Conservation (phyloP, 2,329 filamentous ascomycete genomes). For the Seiridium cupressi region DNA sequence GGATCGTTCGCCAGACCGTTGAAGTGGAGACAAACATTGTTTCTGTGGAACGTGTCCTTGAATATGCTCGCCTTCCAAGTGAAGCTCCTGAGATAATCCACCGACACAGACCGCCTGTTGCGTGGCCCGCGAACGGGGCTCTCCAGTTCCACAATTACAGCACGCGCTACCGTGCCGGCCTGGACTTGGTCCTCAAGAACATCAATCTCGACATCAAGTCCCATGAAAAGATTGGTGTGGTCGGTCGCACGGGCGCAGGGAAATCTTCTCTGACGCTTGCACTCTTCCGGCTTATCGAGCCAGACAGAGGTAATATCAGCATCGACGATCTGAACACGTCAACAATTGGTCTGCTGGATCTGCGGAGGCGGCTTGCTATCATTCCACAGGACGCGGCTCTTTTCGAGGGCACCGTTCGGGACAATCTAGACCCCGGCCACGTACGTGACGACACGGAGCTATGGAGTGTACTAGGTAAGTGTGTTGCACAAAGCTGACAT, state of each 20-base stretch:
- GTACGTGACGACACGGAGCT: conserved; percentile 96
- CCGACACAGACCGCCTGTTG: conserved; percentile 79
- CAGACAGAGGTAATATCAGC: conserved; percentile 75
- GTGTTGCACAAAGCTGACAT: conserved; percentile 22
- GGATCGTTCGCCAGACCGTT: conserved; percentile 97
- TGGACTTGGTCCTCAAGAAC: conserved; percentile 91
- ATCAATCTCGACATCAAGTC: conserved; percentile 90
- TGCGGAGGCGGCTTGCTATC: conserved; percentile 86
- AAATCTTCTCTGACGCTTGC: conserved; percentile 93
- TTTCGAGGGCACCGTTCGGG: conserved; percentile 88
- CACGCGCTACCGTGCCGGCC: conserved; percentile 83
- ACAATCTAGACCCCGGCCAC: conserved; percentile 93
- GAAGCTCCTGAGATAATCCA: conserved; percentile 94
- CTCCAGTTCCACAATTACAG: conserved; percentile 93
- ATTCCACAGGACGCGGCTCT: conserved; percentile 97
- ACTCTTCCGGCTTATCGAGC: conserved; percentile 94
- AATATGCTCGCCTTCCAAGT: conserved; percentile 87
- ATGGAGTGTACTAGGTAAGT: conserved; percentile 89
- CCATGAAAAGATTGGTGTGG: conserved; percentile 96
- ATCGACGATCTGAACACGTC: conserved; percentile 91
- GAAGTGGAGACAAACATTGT: conserved; percentile 99
- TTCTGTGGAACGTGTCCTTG: conserved; percentile 93
- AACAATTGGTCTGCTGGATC: conserved; percentile 82
- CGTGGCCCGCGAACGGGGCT: conserved; percentile 87
- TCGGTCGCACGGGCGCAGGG: conserved; percentile 91